A percentile compares a stretch with the other conserved stretches of the same genome.
phyloP scores from a whole-genome alignment of 257 asterid genomes.

The Lycium barbarum region DNA sequence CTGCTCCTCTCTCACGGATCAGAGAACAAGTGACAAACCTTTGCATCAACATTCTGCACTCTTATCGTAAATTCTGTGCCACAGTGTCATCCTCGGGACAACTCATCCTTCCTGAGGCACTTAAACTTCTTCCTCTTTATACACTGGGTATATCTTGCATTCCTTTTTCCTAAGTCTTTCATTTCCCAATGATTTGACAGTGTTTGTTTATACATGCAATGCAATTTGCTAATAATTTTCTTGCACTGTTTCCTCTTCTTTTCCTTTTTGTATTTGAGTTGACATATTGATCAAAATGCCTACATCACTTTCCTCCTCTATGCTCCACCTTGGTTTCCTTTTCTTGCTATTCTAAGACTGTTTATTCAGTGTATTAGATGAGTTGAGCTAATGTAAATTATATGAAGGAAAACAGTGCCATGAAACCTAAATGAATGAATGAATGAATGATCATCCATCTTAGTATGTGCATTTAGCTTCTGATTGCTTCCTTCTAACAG shows the following conservation, averaged over 20 bases:
- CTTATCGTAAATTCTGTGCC: constrained; percentile 95
- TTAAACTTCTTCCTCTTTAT: constrained; percentile 90
- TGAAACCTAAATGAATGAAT: constrained; percentile 13
- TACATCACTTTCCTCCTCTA: constrained; percentile 13
- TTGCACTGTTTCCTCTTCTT: neutral
- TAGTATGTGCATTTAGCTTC: constrained; percentile 13
- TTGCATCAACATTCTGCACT: constrained; percentile 87
- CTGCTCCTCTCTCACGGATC: constrained; percentile 76
- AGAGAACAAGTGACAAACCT: constrained; percentile 88
- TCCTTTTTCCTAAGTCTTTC: constrained; percentile 23
- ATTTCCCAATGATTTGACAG: constrained; percentile 11
- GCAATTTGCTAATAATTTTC: neutral
- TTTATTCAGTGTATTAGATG: neutral
- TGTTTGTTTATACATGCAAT: constrained; percentile 15
- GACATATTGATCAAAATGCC: constrained; percentile 5
- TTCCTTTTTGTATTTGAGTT: neutral
- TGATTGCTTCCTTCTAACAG: neutral
- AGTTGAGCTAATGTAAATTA: neutral
- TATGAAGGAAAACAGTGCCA: neutral
- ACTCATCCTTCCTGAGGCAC: constrained; percentile 98
- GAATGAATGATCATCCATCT: constrained; percentile 21
- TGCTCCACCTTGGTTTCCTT: neutral
- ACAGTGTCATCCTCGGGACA: constrained; percentile 95
- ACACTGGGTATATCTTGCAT: constrained; percentile 72
- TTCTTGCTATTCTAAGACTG: neutral